Base-by-base conservation (phyloP, 768 basidiomycete species). In the Leccinellum rugosiceps region DNA sequence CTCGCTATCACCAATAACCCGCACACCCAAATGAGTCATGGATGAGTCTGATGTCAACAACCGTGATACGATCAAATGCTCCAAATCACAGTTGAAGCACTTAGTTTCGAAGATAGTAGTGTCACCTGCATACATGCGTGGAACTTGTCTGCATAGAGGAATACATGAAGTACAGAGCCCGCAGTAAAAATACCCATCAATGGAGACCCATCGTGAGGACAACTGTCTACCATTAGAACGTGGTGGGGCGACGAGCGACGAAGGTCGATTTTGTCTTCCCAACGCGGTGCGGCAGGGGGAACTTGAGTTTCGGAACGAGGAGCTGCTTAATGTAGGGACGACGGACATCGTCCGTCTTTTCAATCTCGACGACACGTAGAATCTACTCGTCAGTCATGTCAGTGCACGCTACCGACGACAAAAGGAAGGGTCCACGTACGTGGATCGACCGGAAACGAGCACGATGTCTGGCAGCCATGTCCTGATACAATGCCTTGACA, bases 401-500 rank as follows among this genome's bases (percentile, higher is more conserved):
- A 64, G 30, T 17, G 50, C 8, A 54, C 44, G n/a, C 49, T 23
- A 23, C 31, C 8, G 23, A 19, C 43, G 19, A 21, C 11, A 6
- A 9, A 7, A 15, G n/a, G 17, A 48, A 19, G n/a, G 11, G 19
- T 13, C 70, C 10, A 72, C 90, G 62, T 66, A 95, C 92, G 76
- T 96, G 94, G 76, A 98, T 95, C 45, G 93, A 98, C 77, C 96
- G 85, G 88, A 98, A 98, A 74, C 97, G 94, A 63, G 97, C 97
- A 78, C 96, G 94, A 77, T 99, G 96, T 65, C 95, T 85, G 61
- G 97, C 94, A 69, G 97, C 93, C 96, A 99, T 98, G 78, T 98
- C 96, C 80, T 98, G 96, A 86, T 98, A 98, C 74, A 98, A 77
- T 67, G 87, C 82, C 83, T 91, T 94, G 74, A 98, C 97, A 57